phyloP scores from a whole-genome alignment of 1,284 basidiomycete genomes.

The Trametes polyzona region DNA sequence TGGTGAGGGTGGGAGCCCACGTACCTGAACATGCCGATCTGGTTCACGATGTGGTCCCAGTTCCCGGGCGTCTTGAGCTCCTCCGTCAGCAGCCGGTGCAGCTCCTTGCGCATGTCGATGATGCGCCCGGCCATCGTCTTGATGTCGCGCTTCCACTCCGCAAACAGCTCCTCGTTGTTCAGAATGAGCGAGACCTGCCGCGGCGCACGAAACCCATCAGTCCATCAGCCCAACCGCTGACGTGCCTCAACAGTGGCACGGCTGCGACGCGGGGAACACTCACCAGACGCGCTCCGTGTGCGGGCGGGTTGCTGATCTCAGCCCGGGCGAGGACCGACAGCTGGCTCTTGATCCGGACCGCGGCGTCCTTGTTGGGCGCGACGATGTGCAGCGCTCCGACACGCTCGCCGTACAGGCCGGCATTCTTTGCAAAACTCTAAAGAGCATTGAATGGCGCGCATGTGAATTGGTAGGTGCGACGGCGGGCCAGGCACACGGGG shows the following conservation, averaged over 20 bases:
- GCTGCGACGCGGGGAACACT: constrained; percentile 4
- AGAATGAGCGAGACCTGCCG: constrained; percentile 77
- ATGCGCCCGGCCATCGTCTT: constrained; percentile 91
- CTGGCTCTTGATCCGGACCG: constrained; percentile 81
- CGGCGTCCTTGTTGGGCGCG: constrained; percentile 61
- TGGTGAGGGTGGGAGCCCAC: no score
- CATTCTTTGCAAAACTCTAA: constrained; percentile 96
- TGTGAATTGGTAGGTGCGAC: neutral
- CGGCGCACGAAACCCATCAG: neutral
- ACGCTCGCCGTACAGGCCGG: constrained; percentile 91
- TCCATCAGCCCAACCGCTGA: constrained; percentile 15
- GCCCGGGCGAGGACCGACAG: constrained; percentile 86
- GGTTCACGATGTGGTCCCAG: constrained; percentile 90
- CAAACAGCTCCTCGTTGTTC: constrained; percentile 73
- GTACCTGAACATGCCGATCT: constrained; percentile 94
- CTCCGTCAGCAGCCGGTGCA: constrained; percentile 79
- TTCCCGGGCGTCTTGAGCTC: constrained; percentile 89
- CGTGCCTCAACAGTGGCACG: neutral
- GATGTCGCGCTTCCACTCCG: constrained; percentile 91
- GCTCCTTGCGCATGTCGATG: constrained; percentile 85
- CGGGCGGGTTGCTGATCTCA: constrained; percentile 94
- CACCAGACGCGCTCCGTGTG: constrained; percentile 88
- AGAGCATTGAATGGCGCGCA: neutral
- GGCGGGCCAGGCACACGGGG: neutral
- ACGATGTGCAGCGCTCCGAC: constrained; percentile 86